Percentiles rank a stretch among this genome's conserved stretches.
phyloP scores from a whole-genome alignment of 352 stramenopile species.

The Peronospora farinosa region DNA sequence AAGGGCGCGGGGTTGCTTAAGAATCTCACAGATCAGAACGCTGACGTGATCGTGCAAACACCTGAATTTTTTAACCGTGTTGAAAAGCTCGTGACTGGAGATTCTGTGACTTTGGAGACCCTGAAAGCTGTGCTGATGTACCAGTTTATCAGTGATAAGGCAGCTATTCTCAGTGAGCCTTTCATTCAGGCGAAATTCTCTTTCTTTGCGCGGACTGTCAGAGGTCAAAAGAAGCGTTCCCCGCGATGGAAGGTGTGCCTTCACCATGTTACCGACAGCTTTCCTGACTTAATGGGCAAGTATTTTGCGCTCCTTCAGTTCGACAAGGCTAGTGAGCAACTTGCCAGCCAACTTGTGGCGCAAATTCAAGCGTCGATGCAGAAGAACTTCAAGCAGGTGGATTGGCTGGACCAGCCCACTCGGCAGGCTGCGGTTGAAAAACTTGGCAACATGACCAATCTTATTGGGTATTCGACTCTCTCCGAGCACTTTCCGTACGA shows the following conservation, averaged over 20 bases:
- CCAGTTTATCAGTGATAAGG: slow-evolving; percentile 44
- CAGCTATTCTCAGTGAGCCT: slow-evolving; percentile 38
- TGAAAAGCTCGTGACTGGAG: slow-evolving; percentile 39
- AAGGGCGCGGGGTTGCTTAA: slow-evolving; percentile 38
- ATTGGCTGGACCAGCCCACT: slow-evolving; percentile 87
- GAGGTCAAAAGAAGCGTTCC: slow-evolving; percentile 80
- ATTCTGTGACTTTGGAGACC: slow-evolving; percentile 35
- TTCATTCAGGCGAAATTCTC: slow-evolving; percentile 88
- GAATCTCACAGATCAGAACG: slow-evolving; percentile 28
- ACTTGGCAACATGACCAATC: slow-evolving; percentile 70
- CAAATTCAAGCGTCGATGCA: slow-evolving; percentile 77
- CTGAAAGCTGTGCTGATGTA: slow-evolving; percentile 50
- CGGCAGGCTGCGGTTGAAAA: slow-evolving; percentile 82
- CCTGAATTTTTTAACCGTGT: slow-evolving; percentile 47
- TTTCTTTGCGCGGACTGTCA: slow-evolving; percentile 78
- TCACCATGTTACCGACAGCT: slow-evolving; percentile 34
- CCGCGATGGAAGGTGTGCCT: slow-evolving; percentile 89
- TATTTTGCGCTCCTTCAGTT: slow-evolving; percentile 90
- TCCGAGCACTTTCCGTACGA: slow-evolving; percentile 55
- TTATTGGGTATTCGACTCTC: slow-evolving; percentile 52
- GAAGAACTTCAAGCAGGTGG: slow-evolving; percentile 63
- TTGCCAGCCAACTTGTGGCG: slow-evolving; percentile 81
- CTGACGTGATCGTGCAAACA: slow-evolving; percentile 51
- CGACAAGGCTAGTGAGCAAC: slow-evolving; percentile 67
- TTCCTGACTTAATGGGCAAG: slow-evolving; percentile 78